Evolutionary conservation across 257 asterid species (phyloP), one percentile per base, ranked within the genome.

Genomic region (Henckelia pumila): DNA sequence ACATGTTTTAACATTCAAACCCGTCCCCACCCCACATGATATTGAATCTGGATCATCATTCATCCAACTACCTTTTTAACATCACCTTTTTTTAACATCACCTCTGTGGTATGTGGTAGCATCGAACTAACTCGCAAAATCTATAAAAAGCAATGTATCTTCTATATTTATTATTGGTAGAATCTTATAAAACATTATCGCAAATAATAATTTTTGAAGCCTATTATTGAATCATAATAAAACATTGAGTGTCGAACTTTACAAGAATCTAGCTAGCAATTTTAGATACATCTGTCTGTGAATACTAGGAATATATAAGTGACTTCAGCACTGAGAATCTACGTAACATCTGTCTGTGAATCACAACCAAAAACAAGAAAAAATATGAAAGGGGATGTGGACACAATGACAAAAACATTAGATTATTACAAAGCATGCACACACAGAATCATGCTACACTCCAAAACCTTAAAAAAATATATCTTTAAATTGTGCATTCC

Each of bases 391-490:
- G 11, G 33, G 56, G 20, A 65, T 22, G 66, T 80, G 69, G 37
- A 5, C 2, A 40, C 24, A 30, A 40, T 71, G 44, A 74, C 68
- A 80, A 78, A 82, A 73, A 58, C 56, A 66, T 57, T 57, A 56
- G 83, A 80, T 80, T 49, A 70, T 30, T 21, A 60, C 88, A 55
- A 80, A 35, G 47, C 14, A 35, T 55, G 81, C 49, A 1, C 63
- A 44, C 4, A 5, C 14, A 32, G 7, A 6, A 32, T 35, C 0
- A 19, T n/a, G 2, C 68, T 32, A 61, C 66, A 60, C 5, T 52
- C 70, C 74, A 28, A 63, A 68, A 14, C 63, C 23, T 60, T 0
- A 35, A 56, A 61, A 66, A 3, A 28, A 25, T 1, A 29, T 19
- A 32, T 63, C 66, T 68, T 69, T 63, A n/a, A 68, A 68, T 58